phyloP scores from a whole-genome alignment of 352 stramenopile genomes.

The Pythium rhizo-oryzae region DNA sequence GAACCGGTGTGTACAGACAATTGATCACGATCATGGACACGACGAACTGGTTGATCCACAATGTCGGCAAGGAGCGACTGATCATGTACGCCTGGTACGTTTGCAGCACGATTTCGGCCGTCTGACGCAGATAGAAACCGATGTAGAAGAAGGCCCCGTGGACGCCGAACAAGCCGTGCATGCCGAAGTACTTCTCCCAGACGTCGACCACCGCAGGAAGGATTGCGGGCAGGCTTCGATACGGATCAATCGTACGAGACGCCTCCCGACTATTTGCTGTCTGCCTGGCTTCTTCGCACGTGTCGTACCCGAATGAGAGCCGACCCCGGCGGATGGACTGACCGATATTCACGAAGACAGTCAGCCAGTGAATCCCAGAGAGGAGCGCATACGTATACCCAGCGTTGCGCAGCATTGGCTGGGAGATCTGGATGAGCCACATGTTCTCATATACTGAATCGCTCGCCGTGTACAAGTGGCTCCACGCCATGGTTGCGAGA shows the following conservation, averaged over 20 bases:
- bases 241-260: background rate
- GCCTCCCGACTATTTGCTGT: background rate
- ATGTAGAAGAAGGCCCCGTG: constrained; percentile 17
- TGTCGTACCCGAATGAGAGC: constrained; percentile 12
- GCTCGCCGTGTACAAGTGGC: constrained; percentile 2
- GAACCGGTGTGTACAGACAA: constrained; percentile 10
- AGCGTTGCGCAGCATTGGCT: background rate
- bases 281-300: background rate
- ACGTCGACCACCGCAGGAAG: background rate
- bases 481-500: background rate
- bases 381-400: constrained; percentile 3
- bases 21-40: constrained; percentile 19
- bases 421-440: constrained; percentile 13
- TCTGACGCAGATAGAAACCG: constrained; percentile 11
- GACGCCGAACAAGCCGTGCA: constrained; percentile 5
- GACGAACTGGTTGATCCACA: constrained; percentile 19
- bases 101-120: constrained; percentile 17
- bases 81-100: constrained; percentile 28
- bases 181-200: constrained; percentile 7
- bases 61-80: constrained; percentile 6
- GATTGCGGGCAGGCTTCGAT: background rate
- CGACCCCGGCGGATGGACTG: background rate
- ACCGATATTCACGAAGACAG: background rate
- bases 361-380: background rate
- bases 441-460: constrained; percentile 12